Percentiles rank a stretch among this genome's conserved stretches.
phyloP scores from a whole-genome alignment of 495 filamentous ascomycete genomes.

The Trichocladium antarcticum region DNA sequence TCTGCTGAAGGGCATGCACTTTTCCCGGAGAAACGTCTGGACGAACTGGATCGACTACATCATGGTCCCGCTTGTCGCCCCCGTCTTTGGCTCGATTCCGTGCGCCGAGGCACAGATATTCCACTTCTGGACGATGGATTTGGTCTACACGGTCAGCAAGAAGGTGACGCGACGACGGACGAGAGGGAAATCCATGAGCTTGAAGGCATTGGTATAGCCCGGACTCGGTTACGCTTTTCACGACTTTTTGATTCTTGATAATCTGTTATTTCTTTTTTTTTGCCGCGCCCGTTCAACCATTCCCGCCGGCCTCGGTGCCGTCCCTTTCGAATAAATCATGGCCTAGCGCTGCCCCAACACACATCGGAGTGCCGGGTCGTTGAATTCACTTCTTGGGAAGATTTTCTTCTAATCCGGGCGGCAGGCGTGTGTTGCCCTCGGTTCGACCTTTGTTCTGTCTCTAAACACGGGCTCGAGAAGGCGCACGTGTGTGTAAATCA shows the following conservation, averaged over 20 bases:
- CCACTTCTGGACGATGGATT: conserved; percentile 54
- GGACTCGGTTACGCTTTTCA: conserved; percentile 4
- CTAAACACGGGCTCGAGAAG: conserved; percentile 25
- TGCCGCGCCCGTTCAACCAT: background rate
- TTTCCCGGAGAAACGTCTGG: conserved; percentile 42
- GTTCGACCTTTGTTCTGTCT: conserved; percentile 20
- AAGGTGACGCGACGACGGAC: conserved; percentile 45
- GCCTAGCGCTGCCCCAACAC: background rate
- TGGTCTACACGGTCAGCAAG: conserved; percentile 57
- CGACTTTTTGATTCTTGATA: conserved; percentile 8
- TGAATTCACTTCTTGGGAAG: conserved; percentile 12
- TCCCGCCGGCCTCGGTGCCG: conserved; percentile 3
- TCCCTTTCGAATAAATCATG: background rate
- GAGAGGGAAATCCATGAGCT: conserved; percentile 36
- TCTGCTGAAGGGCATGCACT: conserved; percentile 47
- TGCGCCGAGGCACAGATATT: conserved; percentile 50
- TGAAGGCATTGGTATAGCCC: conserved; percentile 32
- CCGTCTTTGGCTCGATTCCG: conserved; percentile 51
- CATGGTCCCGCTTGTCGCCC: conserved; percentile 50
- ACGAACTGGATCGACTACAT: conserved; percentile 45
- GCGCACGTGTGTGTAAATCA: conserved; percentile 38
- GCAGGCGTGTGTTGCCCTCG: conserved; percentile 2
- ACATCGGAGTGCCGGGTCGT: background rate
- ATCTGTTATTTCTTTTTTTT: conserved; percentile 1
- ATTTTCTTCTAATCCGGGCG: conserved; percentile 6